Conservation (phyloP, 2,329 filamentous ascomycete species). For the Emericellopsis cladophorae region DNA sequence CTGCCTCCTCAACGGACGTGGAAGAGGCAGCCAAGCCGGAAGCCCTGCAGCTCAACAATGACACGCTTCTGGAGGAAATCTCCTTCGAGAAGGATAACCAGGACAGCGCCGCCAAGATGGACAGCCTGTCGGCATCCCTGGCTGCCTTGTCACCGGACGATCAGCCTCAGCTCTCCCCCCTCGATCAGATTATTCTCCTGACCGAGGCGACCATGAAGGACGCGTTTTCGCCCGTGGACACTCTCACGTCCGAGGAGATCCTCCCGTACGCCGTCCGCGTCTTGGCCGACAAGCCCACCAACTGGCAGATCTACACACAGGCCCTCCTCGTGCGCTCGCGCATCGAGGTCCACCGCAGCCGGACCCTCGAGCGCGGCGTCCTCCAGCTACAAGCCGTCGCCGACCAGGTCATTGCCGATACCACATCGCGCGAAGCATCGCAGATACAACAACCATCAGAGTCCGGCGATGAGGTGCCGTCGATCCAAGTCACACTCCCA, state of each 20-base stretch:
- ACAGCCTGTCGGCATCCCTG: constrained; percentile 46
- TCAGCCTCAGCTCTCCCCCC: constrained; percentile 68
- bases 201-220: constrained; percentile 84
- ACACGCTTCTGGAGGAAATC: constrained; percentile 82
- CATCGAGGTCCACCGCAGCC: constrained; percentile 76
- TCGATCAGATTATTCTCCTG: constrained; percentile 85
- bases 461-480: constrained; percentile 19
- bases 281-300: constrained; percentile 75
- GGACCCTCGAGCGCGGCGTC: constrained; percentile 80
- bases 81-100: constrained; percentile 51
- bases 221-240: constrained; percentile 68
- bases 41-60: constrained; percentile 73
- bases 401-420: constrained; percentile 89
- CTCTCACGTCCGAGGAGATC: constrained; percentile 85
- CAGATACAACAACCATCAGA: constrained; percentile 7
- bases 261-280: constrained; percentile 84
- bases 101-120: constrained; percentile 11
- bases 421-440: constrained; percentile 23
- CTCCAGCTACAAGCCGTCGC: constrained; percentile 90
- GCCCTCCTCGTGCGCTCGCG: constrained; percentile 79
- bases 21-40: constrained; percentile 36
- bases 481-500: constrained; percentile 29
- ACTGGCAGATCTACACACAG: constrained; percentile 97
- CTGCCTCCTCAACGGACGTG: constrained; percentile 7
- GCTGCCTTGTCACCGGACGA: constrained; percentile 58